Evolutionary conservation across 2,329 filamentous ascomycete species (phyloP), one percentile per base, ranked within the genome.

Genomic region (Clonostachys chloroleuca): DNA sequence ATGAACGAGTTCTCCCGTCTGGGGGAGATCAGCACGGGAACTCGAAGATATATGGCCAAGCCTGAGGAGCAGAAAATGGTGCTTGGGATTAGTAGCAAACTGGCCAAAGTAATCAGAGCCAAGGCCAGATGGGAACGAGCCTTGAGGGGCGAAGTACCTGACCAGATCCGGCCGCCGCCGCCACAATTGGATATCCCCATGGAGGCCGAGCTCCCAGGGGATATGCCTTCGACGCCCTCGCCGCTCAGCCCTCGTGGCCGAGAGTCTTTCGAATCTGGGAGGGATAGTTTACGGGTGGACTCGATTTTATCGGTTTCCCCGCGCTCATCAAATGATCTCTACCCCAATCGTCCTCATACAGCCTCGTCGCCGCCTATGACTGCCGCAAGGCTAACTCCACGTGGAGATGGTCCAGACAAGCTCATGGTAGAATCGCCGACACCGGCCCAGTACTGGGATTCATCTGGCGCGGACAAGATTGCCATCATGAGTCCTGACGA

Each of bases 1-100:
- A 97, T 99, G 91, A 99, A 97, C 62, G 94, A 97, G 64, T 99
- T 94, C 94, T 82, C 89, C 58, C 83, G 92, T 5, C 72, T 97
- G n/a, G 86, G 89, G 24, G 92, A 96, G 45, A 97, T 99, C 68
- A 96, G 89, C 70, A 96, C 90, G 13, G 86, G 86, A 61, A 99
- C 94, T 0, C 81, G 89, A 55, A 82, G 86, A 52, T 99, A 97
- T 62, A 79, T 99, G 46, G 73, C 77, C 8, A 85, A 85, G 51
- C 75, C 79, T 12, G 83, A 83, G 1, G 86, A 95, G 49, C 88
- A 95, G 62, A 78, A 72, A 55, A 88, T 90, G 78, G 89, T 89
- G 7, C 74, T 87, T 46, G 81, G 86, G 47, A 84, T 91, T 1
- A 85, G 92, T 0, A 78, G 81, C 9, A 95, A 92, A 65, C 73